Percentiles rank a stretch among this genome's conserved stretches.
These are phyloP conservation scores for Zygnema circumcarinatum DNA, from an alignment of 139 green algal species.

Conservation along the genomic window DNA sequence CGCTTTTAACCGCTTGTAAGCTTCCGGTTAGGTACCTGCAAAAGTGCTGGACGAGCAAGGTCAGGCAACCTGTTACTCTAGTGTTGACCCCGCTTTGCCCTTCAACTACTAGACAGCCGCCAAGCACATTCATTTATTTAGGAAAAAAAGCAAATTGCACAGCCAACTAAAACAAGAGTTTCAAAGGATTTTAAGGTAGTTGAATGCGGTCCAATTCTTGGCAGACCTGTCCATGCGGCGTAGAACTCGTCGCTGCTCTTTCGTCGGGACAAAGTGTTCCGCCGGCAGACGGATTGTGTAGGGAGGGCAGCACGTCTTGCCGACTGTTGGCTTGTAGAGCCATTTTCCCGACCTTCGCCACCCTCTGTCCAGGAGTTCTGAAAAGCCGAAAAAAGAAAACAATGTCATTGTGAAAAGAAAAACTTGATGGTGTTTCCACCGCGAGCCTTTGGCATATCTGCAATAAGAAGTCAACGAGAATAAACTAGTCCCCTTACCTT, in stretches of 20 bases:
- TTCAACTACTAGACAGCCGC: no score
- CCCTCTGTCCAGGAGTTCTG: constrained; percentile 56
- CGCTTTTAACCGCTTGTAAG: no score
- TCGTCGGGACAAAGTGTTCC: constrained; percentile 41
- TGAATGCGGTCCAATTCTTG: no score
- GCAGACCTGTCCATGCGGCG: constrained; percentile 46
- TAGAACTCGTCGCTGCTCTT: constrained; percentile 51
- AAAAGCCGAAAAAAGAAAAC: background rate
- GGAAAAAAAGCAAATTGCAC: background rate
- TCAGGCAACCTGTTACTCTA: no score
- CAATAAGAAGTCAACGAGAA: background rate
- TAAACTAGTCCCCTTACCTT: constrained; percentile 17
- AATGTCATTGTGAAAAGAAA: constrained; percentile 16
- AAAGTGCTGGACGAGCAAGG: no score
- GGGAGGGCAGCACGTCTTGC: constrained; percentile 56
- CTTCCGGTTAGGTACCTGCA: no score
- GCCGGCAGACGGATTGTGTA: constrained; percentile 61
- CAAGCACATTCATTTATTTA: background rate
- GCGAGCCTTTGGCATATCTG: background rate
- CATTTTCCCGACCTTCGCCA: constrained; percentile 56
- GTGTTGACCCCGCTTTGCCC: no score
- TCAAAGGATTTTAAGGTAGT: background rate
- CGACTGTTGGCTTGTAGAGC: constrained; percentile 58
- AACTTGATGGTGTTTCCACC: background rate
- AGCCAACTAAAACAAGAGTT: background rate